Evolutionary conservation across 208 protist genomes (phyloP).

Genomic region (Phytomonas serpens): DNA sequence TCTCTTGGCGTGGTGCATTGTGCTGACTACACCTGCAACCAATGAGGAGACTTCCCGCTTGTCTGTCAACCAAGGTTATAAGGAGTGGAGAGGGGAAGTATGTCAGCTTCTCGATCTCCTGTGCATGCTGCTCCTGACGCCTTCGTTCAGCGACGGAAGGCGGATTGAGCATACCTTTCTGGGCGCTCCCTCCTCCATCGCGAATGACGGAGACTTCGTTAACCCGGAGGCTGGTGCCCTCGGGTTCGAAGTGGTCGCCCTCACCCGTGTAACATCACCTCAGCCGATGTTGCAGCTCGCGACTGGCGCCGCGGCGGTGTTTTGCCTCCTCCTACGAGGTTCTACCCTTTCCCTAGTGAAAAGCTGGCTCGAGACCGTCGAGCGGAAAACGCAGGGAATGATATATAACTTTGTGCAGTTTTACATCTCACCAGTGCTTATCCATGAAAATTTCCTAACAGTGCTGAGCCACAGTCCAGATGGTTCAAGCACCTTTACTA

Average conservation of each 20-base stretch:
- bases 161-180: conserved; percentile 69
- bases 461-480: conserved; percentile 65
- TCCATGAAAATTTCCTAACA: conserved; percentile 60
- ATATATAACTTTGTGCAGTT: conserved; percentile 58
- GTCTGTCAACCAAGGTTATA: conserved; percentile 3
- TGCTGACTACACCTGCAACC: conserved; percentile 29
- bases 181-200: conserved; percentile 18
- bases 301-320: conserved; percentile 63
- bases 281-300: conserved; percentile 65
- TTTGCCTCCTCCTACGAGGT: conserved; percentile 58
- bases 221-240: conserved; percentile 14
- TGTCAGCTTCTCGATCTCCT: conserved; percentile 69
- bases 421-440: conserved; percentile 61
- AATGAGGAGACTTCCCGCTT: background rate
- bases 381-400: conserved; percentile 56
- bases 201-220: background rate
- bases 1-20: conserved; percentile 57
- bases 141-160: conserved; percentile 18
- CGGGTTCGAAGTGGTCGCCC: conserved; percentile 40
- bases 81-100: conserved; percentile 39
- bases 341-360: conserved; percentile 46
- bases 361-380: conserved; percentile 77
- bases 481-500: conserved; percentile 45
- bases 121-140: conserved; percentile 51
- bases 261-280: conserved; percentile 37